Conservation (phyloP, 2,329 filamentous ascomycete species). For the Ceratocystis destructans region DNA sequence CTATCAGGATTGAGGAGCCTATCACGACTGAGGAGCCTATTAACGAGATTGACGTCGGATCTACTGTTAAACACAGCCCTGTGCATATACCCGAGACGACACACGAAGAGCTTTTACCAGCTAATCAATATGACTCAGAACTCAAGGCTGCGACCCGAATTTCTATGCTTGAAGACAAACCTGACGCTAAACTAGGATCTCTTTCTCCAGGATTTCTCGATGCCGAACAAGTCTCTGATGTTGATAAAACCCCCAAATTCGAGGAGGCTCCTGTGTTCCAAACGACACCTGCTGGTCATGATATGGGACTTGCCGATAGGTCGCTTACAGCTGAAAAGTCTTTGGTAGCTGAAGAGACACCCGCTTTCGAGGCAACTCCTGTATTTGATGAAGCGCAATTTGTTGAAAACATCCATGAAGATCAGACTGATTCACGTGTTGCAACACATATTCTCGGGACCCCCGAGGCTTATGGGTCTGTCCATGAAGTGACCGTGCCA, state of each 20-base stretch:
- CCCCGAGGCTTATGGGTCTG: neutral
- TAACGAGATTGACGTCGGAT: neutral
- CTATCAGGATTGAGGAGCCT: neutral
- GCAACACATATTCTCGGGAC: neutral
- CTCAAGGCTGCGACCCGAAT: neutral
- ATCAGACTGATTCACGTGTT: neutral
- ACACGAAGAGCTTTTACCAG: neutral
- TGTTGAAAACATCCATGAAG: neutral
- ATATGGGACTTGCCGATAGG: neutral
- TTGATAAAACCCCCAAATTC: neutral
- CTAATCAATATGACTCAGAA: neutral
- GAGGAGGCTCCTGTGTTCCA: neutral
- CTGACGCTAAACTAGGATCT: neutral
- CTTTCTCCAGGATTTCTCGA: neutral
- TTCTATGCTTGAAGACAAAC: neutral
- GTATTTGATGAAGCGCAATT: neutral
- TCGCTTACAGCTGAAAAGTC: neutral
- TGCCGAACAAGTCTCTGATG: neutral
- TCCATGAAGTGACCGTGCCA: neutral
- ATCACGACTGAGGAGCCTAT: neutral
- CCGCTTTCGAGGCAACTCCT: neutral
- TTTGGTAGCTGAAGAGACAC: neutral
- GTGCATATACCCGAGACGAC: neutral
- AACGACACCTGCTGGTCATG: neutral
- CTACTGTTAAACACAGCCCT: neutral